These are phyloP conservation scores for Trichoderma sp. DNA, from an alignment of 2,329 filamentous ascomycete genomes.

Conservation along the genomic window DNA sequence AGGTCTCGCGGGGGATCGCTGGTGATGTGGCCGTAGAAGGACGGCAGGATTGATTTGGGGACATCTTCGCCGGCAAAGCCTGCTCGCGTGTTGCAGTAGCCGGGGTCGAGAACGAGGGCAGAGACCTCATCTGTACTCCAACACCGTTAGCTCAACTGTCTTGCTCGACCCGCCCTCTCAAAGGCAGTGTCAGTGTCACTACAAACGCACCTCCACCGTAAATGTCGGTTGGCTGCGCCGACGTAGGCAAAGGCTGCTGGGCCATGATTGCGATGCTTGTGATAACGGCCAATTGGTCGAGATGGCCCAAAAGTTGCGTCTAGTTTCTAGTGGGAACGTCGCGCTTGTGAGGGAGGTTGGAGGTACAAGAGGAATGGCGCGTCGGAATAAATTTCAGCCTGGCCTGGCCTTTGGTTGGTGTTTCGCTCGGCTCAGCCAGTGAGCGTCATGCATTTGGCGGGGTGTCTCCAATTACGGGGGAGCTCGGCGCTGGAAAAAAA, in stretches of 20 bases:
- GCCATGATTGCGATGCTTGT: slow-evolving; percentile 43
- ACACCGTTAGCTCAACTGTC: slow-evolving; percentile 21
- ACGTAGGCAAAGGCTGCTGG: slow-evolving; percentile 53
- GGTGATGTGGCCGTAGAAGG: slow-evolving; percentile 72
- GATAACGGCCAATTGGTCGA: slow-evolving; percentile 28
- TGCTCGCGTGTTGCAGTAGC: slow-evolving; percentile 85
- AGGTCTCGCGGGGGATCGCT: slow-evolving; percentile 52
- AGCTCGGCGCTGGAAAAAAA: not conserved
- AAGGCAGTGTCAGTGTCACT: slow-evolving; percentile 16
- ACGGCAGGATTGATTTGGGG: slow-evolving; percentile 88
- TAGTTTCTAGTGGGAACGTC: slow-evolving; percentile 25
- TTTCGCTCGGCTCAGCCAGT: slow-evolving; percentile 13
- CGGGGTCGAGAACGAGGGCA: slow-evolving; percentile 92
- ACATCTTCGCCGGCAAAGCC: slow-evolving; percentile 98
- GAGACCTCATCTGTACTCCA: slow-evolving; percentile 79
- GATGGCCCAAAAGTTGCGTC: not conserved
- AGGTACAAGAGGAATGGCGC: slow-evolving; percentile 24
- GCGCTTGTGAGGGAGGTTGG: slow-evolving; percentile 20
- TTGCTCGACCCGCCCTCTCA: slow-evolving; percentile 19
- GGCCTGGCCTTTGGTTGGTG: slow-evolving; percentile 16
- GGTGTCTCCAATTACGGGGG: slow-evolving; percentile 19
- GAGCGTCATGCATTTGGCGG: slow-evolving; percentile 22
- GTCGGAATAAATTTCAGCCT: slow-evolving; percentile 36
- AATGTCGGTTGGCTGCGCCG: slow-evolving; percentile 58
- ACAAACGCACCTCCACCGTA: slow-evolving; percentile 57